These are phyloP conservation scores for Clitopilus hobsonii DNA, from an alignment of 768 basidiomycete species.

Conservation along the genomic window DNA sequence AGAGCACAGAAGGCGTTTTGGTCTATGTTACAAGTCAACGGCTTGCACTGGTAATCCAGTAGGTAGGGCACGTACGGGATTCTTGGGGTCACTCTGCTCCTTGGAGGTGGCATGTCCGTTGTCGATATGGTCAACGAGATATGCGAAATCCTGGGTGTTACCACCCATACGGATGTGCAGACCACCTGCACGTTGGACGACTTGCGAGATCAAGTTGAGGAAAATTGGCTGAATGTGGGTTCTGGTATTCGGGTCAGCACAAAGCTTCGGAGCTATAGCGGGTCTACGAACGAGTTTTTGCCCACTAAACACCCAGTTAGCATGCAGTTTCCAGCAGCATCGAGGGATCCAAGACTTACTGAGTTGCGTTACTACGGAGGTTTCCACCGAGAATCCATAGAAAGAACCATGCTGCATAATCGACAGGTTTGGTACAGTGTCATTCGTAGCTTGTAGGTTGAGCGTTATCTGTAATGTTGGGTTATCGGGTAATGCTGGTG, in stretches of 20 bases:
- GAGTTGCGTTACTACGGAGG: conserved; percentile 65
- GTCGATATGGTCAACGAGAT: conserved; percentile 32
- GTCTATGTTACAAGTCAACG: conserved; percentile 29
- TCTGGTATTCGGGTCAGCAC: conserved; percentile 22
- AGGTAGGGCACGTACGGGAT: conserved; percentile 22
- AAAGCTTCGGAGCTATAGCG: conserved; percentile 4
- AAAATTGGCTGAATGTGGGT: conserved; percentile 50
- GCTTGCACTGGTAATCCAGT: not conserved
- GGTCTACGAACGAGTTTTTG: conserved; percentile 38
- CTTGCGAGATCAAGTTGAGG: conserved; percentile 61
- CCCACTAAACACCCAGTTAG: conserved; percentile 34
- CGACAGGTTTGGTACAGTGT: conserved; percentile 27
- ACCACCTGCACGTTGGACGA: conserved; percentile 49
- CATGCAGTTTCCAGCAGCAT: not conserved
- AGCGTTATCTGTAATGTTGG: conserved; percentile 40
- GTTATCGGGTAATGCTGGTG: conserved; percentile 46
- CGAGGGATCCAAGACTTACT: conserved; percentile 42
- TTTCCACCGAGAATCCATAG: conserved; percentile 72
- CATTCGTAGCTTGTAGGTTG: conserved; percentile 30
- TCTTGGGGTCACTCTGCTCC: conserved; percentile 19
- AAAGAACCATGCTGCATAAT: conserved; percentile 49
- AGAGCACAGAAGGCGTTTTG: conserved; percentile 60
- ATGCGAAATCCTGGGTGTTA: conserved; percentile 60
- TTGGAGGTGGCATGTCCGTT: conserved; percentile 41
- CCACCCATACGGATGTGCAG: conserved; percentile 60